A percentile compares a stretch with the other conserved stretches of the same genome.
phyloP scores from a whole-genome alignment of 305 asterid genomes.

The Fraxinus platypoda region DNA sequence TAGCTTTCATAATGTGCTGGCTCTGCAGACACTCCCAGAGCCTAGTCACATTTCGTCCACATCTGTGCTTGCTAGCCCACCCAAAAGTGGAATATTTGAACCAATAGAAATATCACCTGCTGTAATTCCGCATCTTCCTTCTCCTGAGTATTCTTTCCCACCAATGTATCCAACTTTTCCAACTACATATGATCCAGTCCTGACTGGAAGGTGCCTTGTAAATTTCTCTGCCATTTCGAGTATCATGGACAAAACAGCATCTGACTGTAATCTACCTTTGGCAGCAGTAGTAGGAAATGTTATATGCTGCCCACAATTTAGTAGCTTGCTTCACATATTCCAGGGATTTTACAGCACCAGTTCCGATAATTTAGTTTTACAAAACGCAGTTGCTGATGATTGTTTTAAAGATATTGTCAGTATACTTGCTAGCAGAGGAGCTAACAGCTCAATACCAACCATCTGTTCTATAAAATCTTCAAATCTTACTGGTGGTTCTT shows the following conservation, averaged over 20 bases:
- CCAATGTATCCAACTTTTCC: slow-evolving; percentile 94
- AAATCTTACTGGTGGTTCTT: slow-evolving; percentile 91
- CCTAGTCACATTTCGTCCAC: slow-evolving; percentile 40
- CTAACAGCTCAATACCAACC: slow-evolving; percentile 70
- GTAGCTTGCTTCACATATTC: slow-evolving; percentile 90
- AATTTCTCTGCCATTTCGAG: slow-evolving; percentile 76
- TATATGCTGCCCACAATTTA: slow-evolving; percentile 93
- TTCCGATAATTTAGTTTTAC: slow-evolving; percentile 68
- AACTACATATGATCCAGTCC: slow-evolving; percentile 71
- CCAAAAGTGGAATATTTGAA: slow-evolving; percentile 59
- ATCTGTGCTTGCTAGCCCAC: slow-evolving; percentile 64
- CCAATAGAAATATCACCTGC: slow-evolving; percentile 92
- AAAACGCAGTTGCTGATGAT: slow-evolving; percentile 79
- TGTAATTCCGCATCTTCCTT: slow-evolving; percentile 70
- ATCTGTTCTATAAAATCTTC: slow-evolving; percentile 70
- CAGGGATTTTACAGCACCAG: slow-evolving; percentile 72
- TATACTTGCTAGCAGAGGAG: slow-evolving; percentile 90
- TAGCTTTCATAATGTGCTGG: slow-evolving; percentile 50
- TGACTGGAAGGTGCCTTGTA: slow-evolving; percentile 94
- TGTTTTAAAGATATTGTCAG: slow-evolving; percentile 95
- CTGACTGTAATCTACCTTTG: slow-evolving; percentile 75
- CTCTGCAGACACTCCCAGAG: slow-evolving; percentile 39
- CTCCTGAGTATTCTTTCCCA: slow-evolving; percentile 67
- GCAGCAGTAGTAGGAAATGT: slow-evolving; percentile 83
- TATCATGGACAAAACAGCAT: slow-evolving; percentile 78